phyloP scores from a whole-genome alignment of 208 protist genomes.

The Acanthamoeba lenticulata region DNA sequence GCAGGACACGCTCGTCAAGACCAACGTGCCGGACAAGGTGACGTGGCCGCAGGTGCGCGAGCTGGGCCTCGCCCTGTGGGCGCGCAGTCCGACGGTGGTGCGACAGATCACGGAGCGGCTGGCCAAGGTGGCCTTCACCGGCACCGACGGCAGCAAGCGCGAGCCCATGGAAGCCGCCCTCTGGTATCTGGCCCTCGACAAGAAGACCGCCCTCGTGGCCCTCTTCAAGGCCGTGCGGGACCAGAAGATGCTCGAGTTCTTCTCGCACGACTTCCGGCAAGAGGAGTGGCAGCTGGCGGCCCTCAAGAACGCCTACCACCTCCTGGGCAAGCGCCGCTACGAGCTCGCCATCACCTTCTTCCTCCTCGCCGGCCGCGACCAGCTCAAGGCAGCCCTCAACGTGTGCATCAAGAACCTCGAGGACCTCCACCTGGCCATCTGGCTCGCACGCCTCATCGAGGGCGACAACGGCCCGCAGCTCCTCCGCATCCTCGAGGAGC shows the following conservation, averaged over 20 bases:
- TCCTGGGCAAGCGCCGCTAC: conserved; percentile 91
- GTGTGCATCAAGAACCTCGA: conserved; percentile 74
- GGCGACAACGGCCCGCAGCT: conserved; percentile 44
- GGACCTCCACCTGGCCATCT: conserved; percentile 74
- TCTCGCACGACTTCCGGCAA: conserved; percentile 86
- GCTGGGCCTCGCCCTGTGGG: conserved; percentile 75
- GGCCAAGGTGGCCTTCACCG: conserved; percentile 88
- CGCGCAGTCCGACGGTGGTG: conserved; percentile 72
- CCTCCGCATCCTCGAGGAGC: background rate
- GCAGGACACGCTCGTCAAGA: conserved; percentile 71
- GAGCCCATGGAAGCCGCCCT: conserved; percentile 90
- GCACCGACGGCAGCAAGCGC: conserved; percentile 74
- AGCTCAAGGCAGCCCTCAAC: conserved; percentile 90
- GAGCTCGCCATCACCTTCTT: conserved; percentile 94
- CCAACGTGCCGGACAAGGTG: conserved; percentile 16
- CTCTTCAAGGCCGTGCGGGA: conserved; percentile 93
- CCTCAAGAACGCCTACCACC: conserved; percentile 92
- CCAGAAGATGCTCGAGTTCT: conserved; percentile 90
- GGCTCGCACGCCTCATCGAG: conserved; percentile 70
- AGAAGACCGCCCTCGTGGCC: conserved; percentile 89
- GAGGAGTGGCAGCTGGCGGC: conserved; percentile 87
- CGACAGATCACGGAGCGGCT: conserved; percentile 76
- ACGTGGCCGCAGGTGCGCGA: conserved; percentile 68
- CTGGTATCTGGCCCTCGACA: conserved; percentile 91
- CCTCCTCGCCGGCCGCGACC: conserved; percentile 88